Percentiles rank a stretch among this genome's conserved stretches.
Conservation (phyloP, 768 basidiomycete genomes). For the Leucocoprinus leucothites region DNA sequence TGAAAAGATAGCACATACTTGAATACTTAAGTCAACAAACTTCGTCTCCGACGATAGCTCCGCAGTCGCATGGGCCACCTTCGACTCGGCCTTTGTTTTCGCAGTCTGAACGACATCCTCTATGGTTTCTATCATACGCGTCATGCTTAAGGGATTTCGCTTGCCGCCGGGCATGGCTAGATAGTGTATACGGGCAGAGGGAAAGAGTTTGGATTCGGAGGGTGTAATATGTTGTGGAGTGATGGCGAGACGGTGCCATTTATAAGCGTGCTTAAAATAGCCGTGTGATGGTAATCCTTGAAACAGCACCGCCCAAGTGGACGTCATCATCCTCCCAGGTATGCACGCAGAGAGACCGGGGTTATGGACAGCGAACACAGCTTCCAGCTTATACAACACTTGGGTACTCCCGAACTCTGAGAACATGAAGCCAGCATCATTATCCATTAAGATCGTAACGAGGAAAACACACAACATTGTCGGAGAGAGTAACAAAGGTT, state of each 20-base stretch:
- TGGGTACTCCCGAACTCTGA: too few species aligned
- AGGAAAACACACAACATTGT: too few species aligned
- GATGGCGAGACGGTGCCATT: too few species aligned
- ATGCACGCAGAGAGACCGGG: too few species aligned
- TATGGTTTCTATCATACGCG: constrained; percentile 13
- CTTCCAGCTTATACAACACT: too few species aligned
- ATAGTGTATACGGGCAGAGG: not conserved
- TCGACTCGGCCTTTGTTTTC: constrained; percentile 22
- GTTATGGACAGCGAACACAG: too few species aligned
- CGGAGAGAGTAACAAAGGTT: too few species aligned
- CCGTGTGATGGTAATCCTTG: not conserved
- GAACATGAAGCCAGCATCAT: too few species aligned
- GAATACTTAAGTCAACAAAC: constrained; percentile 58
- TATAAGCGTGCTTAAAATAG: too few species aligned
- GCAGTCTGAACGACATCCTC: constrained; percentile 24
- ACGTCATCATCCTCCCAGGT: too few species aligned
- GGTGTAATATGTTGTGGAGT: too few species aligned
- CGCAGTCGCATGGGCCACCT: constrained; percentile 22
- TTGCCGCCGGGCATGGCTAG: constrained; percentile 7
- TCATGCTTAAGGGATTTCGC: constrained; percentile 10
- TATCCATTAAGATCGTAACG: not conserved
- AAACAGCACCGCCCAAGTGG: not conserved
- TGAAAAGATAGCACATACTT: constrained; percentile 30
- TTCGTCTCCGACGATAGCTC: constrained; percentile 25
- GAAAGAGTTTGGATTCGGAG: not conserved